A percentile compares a stretch with the other conserved stretches of the same genome.
Evolutionary conservation across 306 rosid genomes (phyloP).

Genomic region (Acacia crassicarpa): DNA sequence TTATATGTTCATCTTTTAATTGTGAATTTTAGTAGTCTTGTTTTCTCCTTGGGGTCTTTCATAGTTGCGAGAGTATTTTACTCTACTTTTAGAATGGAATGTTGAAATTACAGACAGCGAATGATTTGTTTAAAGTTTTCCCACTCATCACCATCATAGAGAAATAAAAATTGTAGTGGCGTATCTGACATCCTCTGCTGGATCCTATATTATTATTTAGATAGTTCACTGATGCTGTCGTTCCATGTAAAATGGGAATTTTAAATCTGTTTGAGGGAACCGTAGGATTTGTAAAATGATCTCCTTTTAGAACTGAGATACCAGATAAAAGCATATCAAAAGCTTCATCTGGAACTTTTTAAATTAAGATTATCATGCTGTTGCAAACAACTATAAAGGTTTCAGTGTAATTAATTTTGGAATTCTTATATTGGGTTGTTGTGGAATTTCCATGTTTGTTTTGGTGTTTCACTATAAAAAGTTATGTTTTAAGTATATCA

Average conservation of each 20-base stretch:
- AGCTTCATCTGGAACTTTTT: conserved; percentile 1
- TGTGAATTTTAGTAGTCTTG: not conserved
- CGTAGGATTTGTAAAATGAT: not conserved
- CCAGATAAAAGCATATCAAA: not conserved
- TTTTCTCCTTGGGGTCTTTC: not conserved
- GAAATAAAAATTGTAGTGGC: not conserved
- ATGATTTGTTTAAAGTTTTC: not conserved
- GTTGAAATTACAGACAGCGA: not conserved
- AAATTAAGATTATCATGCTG: not conserved
- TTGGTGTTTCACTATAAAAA: not conserved
- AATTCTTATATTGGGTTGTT: not conserved
- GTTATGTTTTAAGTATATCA: not conserved
- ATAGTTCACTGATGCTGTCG: not conserved
- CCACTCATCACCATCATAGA: not conserved
- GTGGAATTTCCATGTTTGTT: not conserved
- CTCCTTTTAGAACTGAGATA: not conserved
- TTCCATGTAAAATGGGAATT: not conserved
- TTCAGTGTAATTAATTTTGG: not conserved
- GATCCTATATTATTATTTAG: not conserved
- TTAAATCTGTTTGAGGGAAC: not conserved
- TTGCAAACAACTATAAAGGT: not conserved
- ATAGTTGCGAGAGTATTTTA: not conserved
- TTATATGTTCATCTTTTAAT: not conserved
- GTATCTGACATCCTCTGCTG: not conserved
- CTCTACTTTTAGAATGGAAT: not conserved